Conservation (phyloP, 2,329 filamentous ascomycete genomes). For the Cercospora janseana region DNA sequence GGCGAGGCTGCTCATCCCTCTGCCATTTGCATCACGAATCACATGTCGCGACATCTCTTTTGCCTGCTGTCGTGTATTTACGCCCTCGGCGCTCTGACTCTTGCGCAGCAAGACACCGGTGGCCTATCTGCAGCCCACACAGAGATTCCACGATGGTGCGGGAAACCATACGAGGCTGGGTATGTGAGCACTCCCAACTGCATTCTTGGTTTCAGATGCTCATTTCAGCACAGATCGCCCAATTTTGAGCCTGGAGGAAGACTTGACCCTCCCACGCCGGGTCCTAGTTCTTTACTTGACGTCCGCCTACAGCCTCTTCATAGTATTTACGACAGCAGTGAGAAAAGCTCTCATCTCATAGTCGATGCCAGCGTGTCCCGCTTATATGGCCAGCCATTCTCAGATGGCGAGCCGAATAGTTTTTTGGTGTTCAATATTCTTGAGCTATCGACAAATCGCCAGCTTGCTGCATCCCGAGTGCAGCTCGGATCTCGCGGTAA, state of each 20-base stretch:
- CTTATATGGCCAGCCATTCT: constrained; percentile 39
- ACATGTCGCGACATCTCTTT: not conserved
- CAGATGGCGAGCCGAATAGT: not conserved
- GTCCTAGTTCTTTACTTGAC: constrained; percentile 42
- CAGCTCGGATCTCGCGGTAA: constrained; percentile 39
- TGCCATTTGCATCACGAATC: too few species aligned
- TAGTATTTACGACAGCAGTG: constrained; percentile 49
- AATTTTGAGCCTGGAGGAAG: constrained; percentile 51
- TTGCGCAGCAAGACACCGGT: constrained; percentile 18
- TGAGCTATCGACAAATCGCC: not conserved
- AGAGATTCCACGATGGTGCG: constrained; percentile 51
- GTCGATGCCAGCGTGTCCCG: constrained; percentile 45
- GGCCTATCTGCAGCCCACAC: constrained; percentile 31
- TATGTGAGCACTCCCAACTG: not conserved
- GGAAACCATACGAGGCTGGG: constrained; percentile 45
- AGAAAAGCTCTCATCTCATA: constrained; percentile 43
- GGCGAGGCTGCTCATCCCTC: too few species aligned
- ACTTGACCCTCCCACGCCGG: constrained; percentile 43
- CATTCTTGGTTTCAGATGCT: not conserved
- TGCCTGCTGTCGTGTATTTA: not conserved
- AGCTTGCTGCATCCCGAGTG: constrained; percentile 13
- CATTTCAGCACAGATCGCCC: constrained; percentile 40
- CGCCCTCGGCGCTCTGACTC: not conserved
- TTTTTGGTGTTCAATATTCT: not conserved
- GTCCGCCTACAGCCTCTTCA: constrained; percentile 49